Percentiles rank a stretch among this genome's conserved stretches.
Evolutionary conservation across 1,284 basidiomycete genomes (phyloP).

Genomic region (Ustilago hordei): DNA sequence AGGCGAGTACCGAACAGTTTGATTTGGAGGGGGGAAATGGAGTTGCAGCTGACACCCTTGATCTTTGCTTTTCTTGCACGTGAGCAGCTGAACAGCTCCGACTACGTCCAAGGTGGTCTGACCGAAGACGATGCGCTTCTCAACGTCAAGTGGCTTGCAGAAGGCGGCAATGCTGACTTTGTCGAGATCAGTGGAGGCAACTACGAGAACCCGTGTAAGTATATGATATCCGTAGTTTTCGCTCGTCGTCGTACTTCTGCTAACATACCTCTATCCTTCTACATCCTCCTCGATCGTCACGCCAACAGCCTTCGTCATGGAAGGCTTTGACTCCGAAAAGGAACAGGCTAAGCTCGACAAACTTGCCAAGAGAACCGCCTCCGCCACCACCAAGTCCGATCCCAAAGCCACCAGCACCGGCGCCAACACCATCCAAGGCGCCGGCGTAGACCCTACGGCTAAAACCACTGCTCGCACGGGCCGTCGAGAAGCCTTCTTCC

Average conservation of each 20-base stretch:
- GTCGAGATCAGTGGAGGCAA: constrained; percentile 89
- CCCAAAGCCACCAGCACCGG: constrained; percentile 21
- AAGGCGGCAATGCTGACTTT: constrained; percentile 79
- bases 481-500: constrained; percentile 73
- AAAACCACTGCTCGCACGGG: constrained; percentile 43
- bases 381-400: constrained; percentile 16
- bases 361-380: constrained; percentile 15
- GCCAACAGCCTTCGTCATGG: constrained; percentile 57
- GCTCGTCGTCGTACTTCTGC: background rate
- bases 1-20: constrained; percentile 68
- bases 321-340: constrained; percentile 66
- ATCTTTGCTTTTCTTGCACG: background rate
- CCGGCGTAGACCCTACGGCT: constrained; percentile 34
- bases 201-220: constrained; percentile 81
- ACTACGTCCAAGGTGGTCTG: constrained; percentile 77
- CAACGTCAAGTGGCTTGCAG: constrained; percentile 77
- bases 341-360: constrained; percentile 51
- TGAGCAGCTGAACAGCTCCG: constrained; percentile 77
- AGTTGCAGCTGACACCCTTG: background rate
- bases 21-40: background rate
- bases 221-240: background rate
- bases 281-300: background rate
- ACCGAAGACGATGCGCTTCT: constrained; percentile 74
- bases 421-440: constrained; percentile 22
- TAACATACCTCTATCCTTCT: background rate